Percentiles rank a stretch among this genome's conserved stretches.
Evolutionary conservation across 805 yeast genomes (phyloP).

Genomic region (Lachancea thermotolerans): DNA sequence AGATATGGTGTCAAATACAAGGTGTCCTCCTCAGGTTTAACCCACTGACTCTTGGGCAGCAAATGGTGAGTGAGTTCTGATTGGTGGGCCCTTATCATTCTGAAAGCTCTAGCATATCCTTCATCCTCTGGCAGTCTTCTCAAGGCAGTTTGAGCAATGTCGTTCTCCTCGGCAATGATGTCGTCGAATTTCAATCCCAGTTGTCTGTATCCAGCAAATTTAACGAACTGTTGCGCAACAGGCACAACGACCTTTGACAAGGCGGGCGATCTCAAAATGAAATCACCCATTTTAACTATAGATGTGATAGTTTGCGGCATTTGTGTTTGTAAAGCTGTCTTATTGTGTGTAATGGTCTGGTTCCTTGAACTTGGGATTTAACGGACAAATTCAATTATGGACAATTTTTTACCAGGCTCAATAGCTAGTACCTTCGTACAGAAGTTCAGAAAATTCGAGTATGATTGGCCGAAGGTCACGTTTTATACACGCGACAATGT

Average conservation of each 20-base stretch:
- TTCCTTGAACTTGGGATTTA: conserved; percentile 19
- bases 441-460: background rate
- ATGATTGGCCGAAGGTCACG: conserved; percentile 3
- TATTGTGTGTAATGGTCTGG: conserved; percentile 41
- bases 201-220: conserved; percentile 87
- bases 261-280: conserved; percentile 71
- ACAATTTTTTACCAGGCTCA: background rate
- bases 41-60: conserved; percentile 72
- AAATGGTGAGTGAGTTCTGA: conserved; percentile 75
- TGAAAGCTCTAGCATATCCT: conserved; percentile 84
- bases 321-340: no score
- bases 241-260: conserved; percentile 75
- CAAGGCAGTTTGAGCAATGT: conserved; percentile 79
- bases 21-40: conserved; percentile 71
- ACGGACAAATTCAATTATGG: background rate
- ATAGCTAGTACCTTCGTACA: background rate
- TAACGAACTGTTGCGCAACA: conserved; percentile 63
- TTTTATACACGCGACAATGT: background rate
- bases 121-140: conserved; percentile 80
- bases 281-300: conserved; percentile 68
- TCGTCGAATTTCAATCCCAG: conserved; percentile 91
- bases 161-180: conserved; percentile 79
- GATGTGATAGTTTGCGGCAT: conserved; percentile 51
- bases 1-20: conserved; percentile 84
- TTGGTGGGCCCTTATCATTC: conserved; percentile 91